phyloP scores from a whole-genome alignment of 345 rosid species.

The Lepidium sativum region DNA sequence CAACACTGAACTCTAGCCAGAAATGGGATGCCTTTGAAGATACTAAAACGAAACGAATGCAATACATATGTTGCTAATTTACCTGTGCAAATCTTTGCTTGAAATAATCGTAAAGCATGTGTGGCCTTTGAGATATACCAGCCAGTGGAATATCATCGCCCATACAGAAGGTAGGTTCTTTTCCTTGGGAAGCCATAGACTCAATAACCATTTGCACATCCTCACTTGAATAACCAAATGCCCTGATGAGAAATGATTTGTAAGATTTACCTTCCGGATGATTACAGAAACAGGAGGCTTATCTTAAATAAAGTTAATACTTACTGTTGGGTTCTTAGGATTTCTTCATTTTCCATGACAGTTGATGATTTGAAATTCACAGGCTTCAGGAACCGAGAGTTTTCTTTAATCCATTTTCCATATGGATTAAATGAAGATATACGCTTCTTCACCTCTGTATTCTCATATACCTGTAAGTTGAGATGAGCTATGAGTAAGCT shows the following conservation, averaged over 20 bases:
- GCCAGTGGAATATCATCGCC: slow-evolving; percentile 93
- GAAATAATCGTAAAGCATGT: slow-evolving; percentile 92
- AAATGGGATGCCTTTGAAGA: neutral
- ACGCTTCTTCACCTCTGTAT: slow-evolving; percentile 83
- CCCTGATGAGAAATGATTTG: slow-evolving; percentile 36
- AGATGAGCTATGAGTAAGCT: neutral
- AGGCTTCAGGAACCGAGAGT: slow-evolving; percentile 63
- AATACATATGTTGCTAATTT: neutral
- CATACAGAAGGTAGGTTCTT: slow-evolving; percentile 98
- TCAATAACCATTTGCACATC: slow-evolving; percentile 99
- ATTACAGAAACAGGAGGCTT: neutral
- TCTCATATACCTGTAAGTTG: slow-evolving; percentile 75
- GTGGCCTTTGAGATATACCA: slow-evolving; percentile 75
- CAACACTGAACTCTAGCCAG: neutral
- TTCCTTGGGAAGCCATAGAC: slow-evolving; percentile 92
- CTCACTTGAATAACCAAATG: slow-evolving; percentile 96
- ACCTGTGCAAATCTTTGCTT: slow-evolving; percentile 99
- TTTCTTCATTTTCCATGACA: slow-evolving; percentile 69
- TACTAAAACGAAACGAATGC: neutral
- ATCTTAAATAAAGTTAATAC: slow-evolving; percentile 15
- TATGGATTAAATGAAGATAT: slow-evolving; percentile 74
- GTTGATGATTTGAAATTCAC: slow-evolving; percentile 55
- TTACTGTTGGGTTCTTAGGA: slow-evolving; percentile 87
- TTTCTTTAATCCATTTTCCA: slow-evolving; percentile 82
- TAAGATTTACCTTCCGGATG: neutral